These are phyloP conservation scores for Meyerozyma carpophila DNA, from an alignment of 1,139 yeast species.

Conservation along the genomic window DNA sequence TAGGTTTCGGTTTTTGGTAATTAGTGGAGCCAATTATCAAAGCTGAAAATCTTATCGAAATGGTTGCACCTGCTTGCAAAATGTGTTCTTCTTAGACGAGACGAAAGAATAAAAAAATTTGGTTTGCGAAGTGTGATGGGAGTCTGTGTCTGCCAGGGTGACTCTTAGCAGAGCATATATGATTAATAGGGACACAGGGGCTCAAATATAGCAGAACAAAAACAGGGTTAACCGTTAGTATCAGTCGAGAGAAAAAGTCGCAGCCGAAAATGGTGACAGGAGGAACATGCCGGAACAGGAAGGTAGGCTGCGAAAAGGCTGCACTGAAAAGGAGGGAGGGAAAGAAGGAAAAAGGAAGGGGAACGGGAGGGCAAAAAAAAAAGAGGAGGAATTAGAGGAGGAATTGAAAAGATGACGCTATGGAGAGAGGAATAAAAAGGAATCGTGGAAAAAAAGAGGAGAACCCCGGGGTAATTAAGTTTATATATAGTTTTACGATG, in stretches of 20 bases:
- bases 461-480: too few relatives aligned
- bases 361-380: not conserved
- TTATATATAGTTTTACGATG: too few relatives aligned
- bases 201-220: too few relatives aligned
- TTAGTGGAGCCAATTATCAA: not conserved
- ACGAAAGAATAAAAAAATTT: not conserved
- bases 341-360: not conserved
- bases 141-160: too few relatives aligned
- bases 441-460: too few relatives aligned
- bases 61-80: not conserved
- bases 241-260: slow-evolving; percentile 1
- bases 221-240: not conserved
- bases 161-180: not conserved
- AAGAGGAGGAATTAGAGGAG: not conserved
- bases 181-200: not conserved
- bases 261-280: slow-evolving; percentile 1
- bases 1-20: not conserved
- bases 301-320: slow-evolving; percentile 1
- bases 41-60: not conserved
- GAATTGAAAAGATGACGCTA: not conserved
- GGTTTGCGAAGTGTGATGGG: not conserved
- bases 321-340: not conserved
- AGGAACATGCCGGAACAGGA: slow-evolving; percentile 1
- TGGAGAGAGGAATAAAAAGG: not conserved
- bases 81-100: not conserved